Evolutionary conservation across 768 basidiomycete species (phyloP).

Genomic region (Mrakia blollopis): DNA sequence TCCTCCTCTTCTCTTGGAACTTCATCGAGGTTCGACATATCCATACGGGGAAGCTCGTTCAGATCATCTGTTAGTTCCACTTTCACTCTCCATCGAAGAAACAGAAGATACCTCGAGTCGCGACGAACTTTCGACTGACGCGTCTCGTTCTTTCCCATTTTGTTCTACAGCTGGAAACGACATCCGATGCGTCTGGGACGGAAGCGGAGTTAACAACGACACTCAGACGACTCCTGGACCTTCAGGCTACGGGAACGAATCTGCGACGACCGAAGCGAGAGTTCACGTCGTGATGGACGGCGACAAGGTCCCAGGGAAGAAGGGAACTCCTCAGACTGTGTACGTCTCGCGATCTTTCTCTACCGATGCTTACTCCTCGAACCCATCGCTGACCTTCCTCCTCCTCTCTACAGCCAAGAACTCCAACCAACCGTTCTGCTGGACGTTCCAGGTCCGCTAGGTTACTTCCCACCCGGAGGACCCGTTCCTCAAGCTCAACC

Average conservation of each 20-base stretch:
- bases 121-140: slow-evolving; percentile 53
- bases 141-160: slow-evolving; percentile 57
- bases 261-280: slow-evolving; percentile 25
- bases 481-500: background rate
- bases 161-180: slow-evolving; percentile 57
- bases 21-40: slow-evolving; percentile 85
- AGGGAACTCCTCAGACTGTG: slow-evolving; percentile 25
- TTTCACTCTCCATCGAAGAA: too few species aligned
- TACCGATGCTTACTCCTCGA: too few species aligned
- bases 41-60: slow-evolving; percentile 42
- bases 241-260: slow-evolving; percentile 26
- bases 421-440: slow-evolving; percentile 28
- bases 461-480: background rate
- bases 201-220: slow-evolving; percentile 39
- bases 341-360: background rate
- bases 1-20: slow-evolving; percentile 78
- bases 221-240: slow-evolving; percentile 19
- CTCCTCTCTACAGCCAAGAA: slow-evolving; percentile 5
- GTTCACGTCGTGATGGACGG: slow-evolving; percentile 30
- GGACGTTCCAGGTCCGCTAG: background rate
- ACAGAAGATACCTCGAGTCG: too few species aligned
- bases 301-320: slow-evolving; percentile 17
- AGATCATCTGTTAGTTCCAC: slow-evolving; percentile 39
- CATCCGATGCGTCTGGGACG: slow-evolving; percentile 85
- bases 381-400: background rate